These are phyloP conservation scores for Amphibolis antarctica DNA, from an alignment of 106 monocot genomes.

Conservation along the genomic window DNA sequence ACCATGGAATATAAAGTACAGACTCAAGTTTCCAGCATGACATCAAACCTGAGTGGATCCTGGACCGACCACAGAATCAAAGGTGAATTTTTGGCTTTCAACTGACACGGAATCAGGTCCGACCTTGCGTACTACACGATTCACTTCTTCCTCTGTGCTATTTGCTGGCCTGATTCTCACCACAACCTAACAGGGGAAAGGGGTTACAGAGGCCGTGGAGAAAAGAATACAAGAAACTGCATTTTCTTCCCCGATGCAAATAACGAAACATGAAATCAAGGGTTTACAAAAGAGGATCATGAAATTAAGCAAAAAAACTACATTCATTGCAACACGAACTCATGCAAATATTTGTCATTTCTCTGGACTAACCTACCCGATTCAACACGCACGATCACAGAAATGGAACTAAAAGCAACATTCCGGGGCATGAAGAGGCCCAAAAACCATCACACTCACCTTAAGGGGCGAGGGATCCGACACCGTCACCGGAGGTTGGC, in stretches of 20 bases:
- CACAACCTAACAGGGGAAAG: constrained; percentile 35
- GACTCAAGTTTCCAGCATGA: background rate
- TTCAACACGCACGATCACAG: background rate
- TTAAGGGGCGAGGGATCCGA: too few species aligned
- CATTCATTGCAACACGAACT: background rate
- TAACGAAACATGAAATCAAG: background rate
- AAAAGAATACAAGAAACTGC: too few species aligned
- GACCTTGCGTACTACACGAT: constrained; percentile 49
- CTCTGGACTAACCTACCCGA: background rate
- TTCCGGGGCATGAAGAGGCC: too few species aligned
- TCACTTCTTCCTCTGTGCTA: constrained; percentile 42
- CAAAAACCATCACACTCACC: too few species aligned
- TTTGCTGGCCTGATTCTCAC: constrained; percentile 69
- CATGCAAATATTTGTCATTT: background rate
- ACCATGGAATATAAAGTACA: too few species aligned
- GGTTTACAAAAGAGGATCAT: background rate
- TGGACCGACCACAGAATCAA: constrained; percentile 71
- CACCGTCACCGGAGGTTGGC: too few species aligned
- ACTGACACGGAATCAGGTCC: constrained; percentile 49
- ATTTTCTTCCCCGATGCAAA: background rate
- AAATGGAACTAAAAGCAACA: too few species aligned
- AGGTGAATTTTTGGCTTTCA: constrained; percentile 66
- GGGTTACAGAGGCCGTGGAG: too few species aligned
- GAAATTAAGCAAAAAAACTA: background rate
- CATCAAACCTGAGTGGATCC: constrained; percentile 49